Evolutionary conservation across 495 filamentous ascomycete species (phyloP), one percentile per base, ranked within the genome.

Genomic region (Cryomyces minteri): DNA sequence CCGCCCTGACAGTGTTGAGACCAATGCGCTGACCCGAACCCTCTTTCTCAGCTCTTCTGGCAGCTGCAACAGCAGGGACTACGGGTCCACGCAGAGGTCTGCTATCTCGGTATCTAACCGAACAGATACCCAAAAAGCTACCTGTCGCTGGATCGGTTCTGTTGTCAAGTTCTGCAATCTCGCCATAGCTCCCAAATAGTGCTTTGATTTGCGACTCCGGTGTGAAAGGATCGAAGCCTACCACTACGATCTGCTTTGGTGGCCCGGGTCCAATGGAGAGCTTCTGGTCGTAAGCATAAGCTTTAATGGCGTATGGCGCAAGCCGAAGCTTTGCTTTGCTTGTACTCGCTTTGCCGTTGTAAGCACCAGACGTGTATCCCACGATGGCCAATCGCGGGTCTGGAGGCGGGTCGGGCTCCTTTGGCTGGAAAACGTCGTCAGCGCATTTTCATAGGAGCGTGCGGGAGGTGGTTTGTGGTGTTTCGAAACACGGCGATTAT

Each of bases 121-220:
- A 81, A 43, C 85, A 92, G 53, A 99, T 82, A 2, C 90, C 90
- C 1, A 99, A 72, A 51, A 85, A 90, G 48, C 81, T 92, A 8
- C 90, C 92, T 11, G 84, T 95, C 36, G 83, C 78, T 5, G 90
- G 90, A 59, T 96, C 81, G 43, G 88, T 85, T 57, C 87, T 83
- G 54, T 94, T 93, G 51, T 80, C 83, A 48, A 90, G 78, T 51
- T 85, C 80, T 33, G 80, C 76, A 43, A 99, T 82, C 42, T 94
- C 86, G 41, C 90, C 90, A 63, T 81, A 95, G 32, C 74, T 76
- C 25, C 82, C 75, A 53, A 96, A 95, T 18, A 85, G 70, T 28
- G 79, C 76, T n/a, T 67, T 74, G 36, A 96, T 72, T 45, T 84
- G 82, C 43, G 77, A 72, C 50, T 88, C 77, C 12, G 82, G 71